These are phyloP conservation scores for Bretschneidera sinensis DNA, from an alignment of 345 rosid species.

Conservation along the genomic window DNA sequence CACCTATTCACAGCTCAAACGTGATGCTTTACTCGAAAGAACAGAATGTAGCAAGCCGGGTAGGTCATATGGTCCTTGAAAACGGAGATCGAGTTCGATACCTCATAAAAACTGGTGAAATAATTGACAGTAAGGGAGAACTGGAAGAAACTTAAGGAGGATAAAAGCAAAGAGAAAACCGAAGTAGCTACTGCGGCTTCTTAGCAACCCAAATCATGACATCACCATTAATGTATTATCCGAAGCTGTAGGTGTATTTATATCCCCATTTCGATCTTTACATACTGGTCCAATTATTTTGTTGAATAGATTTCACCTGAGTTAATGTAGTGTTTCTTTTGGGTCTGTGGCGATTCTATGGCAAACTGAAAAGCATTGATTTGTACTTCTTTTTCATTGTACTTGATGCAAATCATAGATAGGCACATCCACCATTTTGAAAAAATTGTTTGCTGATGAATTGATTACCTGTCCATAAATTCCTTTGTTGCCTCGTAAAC, in stretches of 20 bases:
- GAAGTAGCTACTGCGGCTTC: constrained; percentile 44
- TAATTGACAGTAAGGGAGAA: constrained; percentile 63
- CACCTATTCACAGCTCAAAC: constrained; percentile 90
- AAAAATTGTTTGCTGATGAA: no score
- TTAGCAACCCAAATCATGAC: not conserved
- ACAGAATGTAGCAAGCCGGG: constrained; percentile 63
- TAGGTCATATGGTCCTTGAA: constrained; percentile 75
- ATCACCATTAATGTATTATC: not conserved
- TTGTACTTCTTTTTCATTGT: not conserved
- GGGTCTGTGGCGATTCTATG: not conserved
- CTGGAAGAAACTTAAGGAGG: constrained; percentile 81
- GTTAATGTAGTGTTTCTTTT: not conserved
- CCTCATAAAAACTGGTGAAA: constrained; percentile 82
- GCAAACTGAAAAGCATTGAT: not conserved
- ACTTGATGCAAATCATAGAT: not conserved
- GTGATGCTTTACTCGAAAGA: constrained; percentile 94
- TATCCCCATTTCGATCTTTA: not conserved
- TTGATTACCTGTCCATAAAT: no score
- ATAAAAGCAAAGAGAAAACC: constrained; percentile 37
- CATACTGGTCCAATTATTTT: no score
- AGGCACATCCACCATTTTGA: no score
- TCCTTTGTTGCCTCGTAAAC: no score
- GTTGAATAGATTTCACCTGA: not conserved
- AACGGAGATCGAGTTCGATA: constrained; percentile 66
- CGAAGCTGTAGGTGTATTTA: not conserved